phyloP scores from a whole-genome alignment of 2,329 filamentous ascomycete genomes.

The Penicillium frequentans region DNA sequence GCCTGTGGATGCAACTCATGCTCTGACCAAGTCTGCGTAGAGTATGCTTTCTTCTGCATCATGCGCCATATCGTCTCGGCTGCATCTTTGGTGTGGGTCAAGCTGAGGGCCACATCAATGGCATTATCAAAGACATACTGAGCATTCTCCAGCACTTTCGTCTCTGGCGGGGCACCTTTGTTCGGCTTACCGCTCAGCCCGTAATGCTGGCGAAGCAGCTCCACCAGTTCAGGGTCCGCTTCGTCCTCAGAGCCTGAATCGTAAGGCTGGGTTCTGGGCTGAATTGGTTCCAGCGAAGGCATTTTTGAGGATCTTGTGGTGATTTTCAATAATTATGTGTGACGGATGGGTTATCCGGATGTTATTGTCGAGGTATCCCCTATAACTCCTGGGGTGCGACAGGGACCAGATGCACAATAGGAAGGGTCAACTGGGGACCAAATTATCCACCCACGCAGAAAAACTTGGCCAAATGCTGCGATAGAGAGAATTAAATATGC shows the following conservation, averaged over 20 bases:
- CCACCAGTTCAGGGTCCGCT: conserved; percentile 82
- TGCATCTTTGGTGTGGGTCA: conserved; percentile 76
- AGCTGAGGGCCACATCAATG: conserved; percentile 88
- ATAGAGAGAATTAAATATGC: background rate
- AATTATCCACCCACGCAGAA: background rate
- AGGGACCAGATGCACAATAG: background rate
- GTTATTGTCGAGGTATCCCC: background rate
- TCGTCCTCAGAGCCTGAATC: conserved; percentile 83
- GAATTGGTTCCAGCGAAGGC: conserved; percentile 20
- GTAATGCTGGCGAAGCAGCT: conserved; percentile 78
- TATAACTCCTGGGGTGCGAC: conserved; percentile 9
- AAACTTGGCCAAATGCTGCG: background rate
- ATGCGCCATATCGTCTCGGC: conserved; percentile 74
- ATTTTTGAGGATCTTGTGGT: conserved; percentile 3
- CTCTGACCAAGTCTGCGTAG: conserved; percentile 79
- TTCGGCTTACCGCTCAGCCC: conserved; percentile 59
- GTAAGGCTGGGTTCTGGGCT: conserved; percentile 12
- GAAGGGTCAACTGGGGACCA: background rate
- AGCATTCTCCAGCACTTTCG: conserved; percentile 77
- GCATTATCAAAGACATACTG: conserved; percentile 89
- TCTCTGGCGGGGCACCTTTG: conserved; percentile 64
- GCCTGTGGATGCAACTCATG: conserved; percentile 86
- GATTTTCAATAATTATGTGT: background rate
- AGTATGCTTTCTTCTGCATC: conserved; percentile 84
- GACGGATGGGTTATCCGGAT: background rate